A percentile compares a stretch with the other conserved stretches of the same genome.
Conservation (phyloP, 2,329 filamentous ascomycete genomes). For the Sporothrix pallida region DNA sequence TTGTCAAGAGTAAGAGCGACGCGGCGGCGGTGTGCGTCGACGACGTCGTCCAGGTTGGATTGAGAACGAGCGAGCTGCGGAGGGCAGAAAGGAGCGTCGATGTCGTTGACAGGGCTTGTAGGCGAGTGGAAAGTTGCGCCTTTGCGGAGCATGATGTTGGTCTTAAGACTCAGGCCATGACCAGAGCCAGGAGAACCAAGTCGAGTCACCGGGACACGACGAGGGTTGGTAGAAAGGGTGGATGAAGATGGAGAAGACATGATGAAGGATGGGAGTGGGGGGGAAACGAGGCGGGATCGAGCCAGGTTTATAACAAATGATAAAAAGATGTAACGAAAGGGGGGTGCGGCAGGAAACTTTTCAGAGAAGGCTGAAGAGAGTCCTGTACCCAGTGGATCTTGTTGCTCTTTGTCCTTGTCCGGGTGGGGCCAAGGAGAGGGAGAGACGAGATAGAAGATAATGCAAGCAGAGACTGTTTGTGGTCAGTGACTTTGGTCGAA, state of each 20-base stretch:
- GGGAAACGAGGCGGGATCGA: background rate
- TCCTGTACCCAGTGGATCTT: conserved; percentile 20
- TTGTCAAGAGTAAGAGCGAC: conserved; percentile 69
- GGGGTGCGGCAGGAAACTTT: background rate
- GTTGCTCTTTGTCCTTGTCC: conserved; percentile 5
- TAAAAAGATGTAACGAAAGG: background rate
- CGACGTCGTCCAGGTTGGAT: conserved; percentile 72
- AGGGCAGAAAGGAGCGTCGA: conserved; percentile 50
- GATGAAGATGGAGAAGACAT: conserved; percentile 38
- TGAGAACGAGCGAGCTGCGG: conserved; percentile 69
- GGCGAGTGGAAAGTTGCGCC: conserved; percentile 70
- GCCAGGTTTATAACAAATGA: conserved; percentile 21
- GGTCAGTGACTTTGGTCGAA: conserved; percentile 13
- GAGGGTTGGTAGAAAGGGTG: conserved; percentile 47
- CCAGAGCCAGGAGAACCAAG: conserved; percentile 48
- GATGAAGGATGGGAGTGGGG: conserved; percentile 23
- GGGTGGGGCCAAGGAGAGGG: conserved; percentile 9
- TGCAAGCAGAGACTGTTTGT: background rate
- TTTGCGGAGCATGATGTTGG: conserved; percentile 68
- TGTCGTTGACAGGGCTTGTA: conserved; percentile 48
- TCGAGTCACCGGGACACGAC: conserved; percentile 53
- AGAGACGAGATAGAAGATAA: background rate
- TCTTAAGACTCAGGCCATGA: conserved; percentile 56
- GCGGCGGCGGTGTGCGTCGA: conserved; percentile 71
- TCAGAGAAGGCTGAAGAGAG: conserved; percentile 30